Percentiles rank a stretch among this genome's conserved stretches.
phyloP scores from a whole-genome alignment of 352 stramenopile genomes.

The Phytopythium cucurbitacearum region DNA sequence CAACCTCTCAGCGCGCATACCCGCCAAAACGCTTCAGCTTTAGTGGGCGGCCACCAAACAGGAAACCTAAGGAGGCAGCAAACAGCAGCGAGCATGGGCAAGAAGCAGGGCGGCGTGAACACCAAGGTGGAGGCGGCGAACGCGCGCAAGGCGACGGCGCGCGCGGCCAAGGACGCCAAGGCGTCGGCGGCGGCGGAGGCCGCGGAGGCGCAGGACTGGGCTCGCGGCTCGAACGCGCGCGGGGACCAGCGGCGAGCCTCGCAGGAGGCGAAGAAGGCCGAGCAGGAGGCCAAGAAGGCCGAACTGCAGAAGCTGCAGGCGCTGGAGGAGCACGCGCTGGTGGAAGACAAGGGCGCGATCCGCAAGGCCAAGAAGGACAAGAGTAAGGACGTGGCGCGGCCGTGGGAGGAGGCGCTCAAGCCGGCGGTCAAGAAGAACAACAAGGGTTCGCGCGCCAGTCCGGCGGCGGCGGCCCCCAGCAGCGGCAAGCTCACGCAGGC shows the following conservation, averaged over 20 bases:
- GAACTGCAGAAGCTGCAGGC: conserved; percentile 68
- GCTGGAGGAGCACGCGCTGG: conserved; percentile 61
- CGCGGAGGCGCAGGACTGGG: conserved; percentile 36
- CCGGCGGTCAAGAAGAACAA: conserved; percentile 64
- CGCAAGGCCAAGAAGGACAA: conserved; percentile 31
- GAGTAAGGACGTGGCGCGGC: conserved; percentile 48
- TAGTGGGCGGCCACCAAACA: background rate
- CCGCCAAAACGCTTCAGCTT: too few species aligned
- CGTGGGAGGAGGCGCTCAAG: conserved; percentile 69
- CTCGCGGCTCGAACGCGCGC: conserved; percentile 46
- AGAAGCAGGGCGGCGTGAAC: conserved; percentile 57
- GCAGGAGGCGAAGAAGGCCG: conserved; percentile 56
- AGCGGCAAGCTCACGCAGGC: conserved; percentile 51
- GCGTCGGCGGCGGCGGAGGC: conserved; percentile 37
- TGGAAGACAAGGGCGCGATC: conserved; percentile 40
- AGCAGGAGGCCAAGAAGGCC: conserved; percentile 45
- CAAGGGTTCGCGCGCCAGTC: conserved; percentile 36
- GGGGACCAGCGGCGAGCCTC: conserved; percentile 38
- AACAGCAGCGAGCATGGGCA: conserved; percentile 26
- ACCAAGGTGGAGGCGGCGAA: conserved; percentile 75
- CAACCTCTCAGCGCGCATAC: too few species aligned
- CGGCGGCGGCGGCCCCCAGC: conserved; percentile 15
- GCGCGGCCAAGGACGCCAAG: conserved; percentile 54
- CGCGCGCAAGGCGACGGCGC: conserved; percentile 55
- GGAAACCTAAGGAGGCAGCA: background rate